These are phyloP conservation scores for Rutstroemia sp. DNA, from an alignment of 2,329 filamentous ascomycete genomes.

Conservation along the genomic window DNA sequence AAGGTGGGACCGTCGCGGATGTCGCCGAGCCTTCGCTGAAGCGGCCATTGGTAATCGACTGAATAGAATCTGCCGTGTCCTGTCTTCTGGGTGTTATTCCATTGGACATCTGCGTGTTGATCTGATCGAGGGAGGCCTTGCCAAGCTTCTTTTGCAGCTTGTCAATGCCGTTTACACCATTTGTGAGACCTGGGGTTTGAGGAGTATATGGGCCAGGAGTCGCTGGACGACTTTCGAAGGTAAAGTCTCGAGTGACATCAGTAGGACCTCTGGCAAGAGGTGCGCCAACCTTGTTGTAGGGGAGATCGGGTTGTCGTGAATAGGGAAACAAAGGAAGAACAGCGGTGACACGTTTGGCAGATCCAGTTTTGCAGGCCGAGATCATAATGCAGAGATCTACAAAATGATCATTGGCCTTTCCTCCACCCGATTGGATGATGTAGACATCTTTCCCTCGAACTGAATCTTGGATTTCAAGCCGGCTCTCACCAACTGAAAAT, in stretches of 20 bases:
- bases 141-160: constrained; percentile 65
- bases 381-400: constrained; percentile 97
- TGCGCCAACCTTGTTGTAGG: constrained; percentile 92
- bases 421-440: constrained; percentile 91
- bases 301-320: constrained; percentile 89
- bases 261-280: constrained; percentile 66
- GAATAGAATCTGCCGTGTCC: constrained; percentile 35
- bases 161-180: constrained; percentile 54
- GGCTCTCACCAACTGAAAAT: constrained; percentile 91
- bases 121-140: constrained; percentile 55
- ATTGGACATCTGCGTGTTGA: constrained; percentile 33
- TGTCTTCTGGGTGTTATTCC: constrained; percentile 30
- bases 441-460: constrained; percentile 98
- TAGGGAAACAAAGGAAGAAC: constrained; percentile 95
- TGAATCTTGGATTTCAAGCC: constrained; percentile 92
- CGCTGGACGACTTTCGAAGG: constrained; percentile 85
- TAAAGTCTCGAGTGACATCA: constrained; percentile 54
- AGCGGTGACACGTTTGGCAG: constrained; percentile 85
- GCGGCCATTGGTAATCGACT: constrained; percentile 25
- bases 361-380: constrained; percentile 93
- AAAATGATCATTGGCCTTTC: constrained; percentile 90
- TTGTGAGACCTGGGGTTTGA: constrained; percentile 53
- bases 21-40: constrained; percentile 19
- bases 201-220: constrained; percentile 69
- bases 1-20: constrained; percentile 27